Percentiles rank a stretch among this genome's conserved stretches.
phyloP scores from a whole-genome alignment of 163 green algal species.

The Chlamydomonas reinhardtii region DNA sequence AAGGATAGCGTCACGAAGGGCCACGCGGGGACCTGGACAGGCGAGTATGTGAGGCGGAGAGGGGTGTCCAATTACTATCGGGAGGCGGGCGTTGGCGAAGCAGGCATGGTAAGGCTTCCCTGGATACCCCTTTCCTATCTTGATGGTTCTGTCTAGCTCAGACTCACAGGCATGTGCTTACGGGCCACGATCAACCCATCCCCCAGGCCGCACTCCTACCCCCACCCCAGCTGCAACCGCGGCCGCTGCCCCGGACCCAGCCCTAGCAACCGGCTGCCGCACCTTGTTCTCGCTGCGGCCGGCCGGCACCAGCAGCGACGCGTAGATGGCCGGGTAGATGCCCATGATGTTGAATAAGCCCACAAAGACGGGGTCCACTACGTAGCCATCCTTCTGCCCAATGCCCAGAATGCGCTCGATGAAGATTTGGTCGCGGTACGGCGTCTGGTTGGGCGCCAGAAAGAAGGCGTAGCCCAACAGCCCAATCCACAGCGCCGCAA shows the following conservation, averaged over 20 bases:
- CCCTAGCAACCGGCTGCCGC: no score
- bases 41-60: neutral
- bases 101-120: no score
- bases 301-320: constrained; percentile 84
- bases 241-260: no score
- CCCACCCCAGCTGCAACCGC: no score
- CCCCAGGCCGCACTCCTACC: no score
- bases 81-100: no score
- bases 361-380: constrained; percentile 81
- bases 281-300: constrained; percentile 76
- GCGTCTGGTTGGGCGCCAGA: constrained; percentile 88
- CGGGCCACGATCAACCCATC: no score
- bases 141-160: no score
- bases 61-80: no score
- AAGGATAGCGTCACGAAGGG: constrained; percentile 88
- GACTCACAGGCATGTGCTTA: no score
- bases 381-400: constrained; percentile 64
- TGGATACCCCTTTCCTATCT: no score
- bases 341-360: constrained; percentile 90
- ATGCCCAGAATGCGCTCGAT: constrained; percentile 64
- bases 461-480: constrained; percentile 77
- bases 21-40: constrained; percentile 84
- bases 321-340: constrained; percentile 88
- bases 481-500: constrained; percentile 47
- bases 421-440: constrained; percentile 71